Evolutionary conservation across 2,329 filamentous ascomycete genomes (phyloP), one percentile per base, ranked within the genome.

Genomic region (Gremmenia infestans): DNA sequence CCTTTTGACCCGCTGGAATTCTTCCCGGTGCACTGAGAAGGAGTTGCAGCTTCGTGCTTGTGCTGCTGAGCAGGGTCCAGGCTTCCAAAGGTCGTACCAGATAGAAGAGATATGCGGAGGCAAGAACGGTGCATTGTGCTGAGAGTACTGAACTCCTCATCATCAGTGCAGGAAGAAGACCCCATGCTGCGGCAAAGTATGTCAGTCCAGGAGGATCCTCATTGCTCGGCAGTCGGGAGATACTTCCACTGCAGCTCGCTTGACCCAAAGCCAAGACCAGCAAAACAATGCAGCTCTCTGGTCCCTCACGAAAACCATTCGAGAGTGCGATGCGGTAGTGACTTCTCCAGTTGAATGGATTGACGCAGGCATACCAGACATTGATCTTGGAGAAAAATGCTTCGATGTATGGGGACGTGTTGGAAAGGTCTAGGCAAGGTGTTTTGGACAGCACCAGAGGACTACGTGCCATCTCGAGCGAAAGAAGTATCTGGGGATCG

Each of bases 331-430:
- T 87, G 28, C 85, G 82, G 68, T 92, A 92, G 68, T 91, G 86
- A 57, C 79, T 83, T 43, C 81, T 78, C 89, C 89, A 94, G 1
- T 85, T 88, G 70, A 89, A 89, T 1, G 89, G 89, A 68, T 91
- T 92, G 36, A 94, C 88, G 64, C 88, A 91, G 9, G 89, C 89
- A 66, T 93, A 93, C 87, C 89, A 93, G 3, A 91, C 80, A 62
- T 93, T 93, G 57, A 91, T 89, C 43, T 86, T 80, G 56, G 88
- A 85, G 66, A 93, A 94, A 70, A 90, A 93, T 1, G 89, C 86
- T 67, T 88, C 84, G 42, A 90, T 86, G 69, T 91, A 92, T 4
- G 84, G 80, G 48, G 84, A 80, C 1, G 86, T 88, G 68, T 91
- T 90, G 46, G 86, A 87, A 45, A 92, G 73, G 69, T 91, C 87